Conservation (phyloP, 768 basidiomycete genomes). For the Lentinula guzmanii region DNA sequence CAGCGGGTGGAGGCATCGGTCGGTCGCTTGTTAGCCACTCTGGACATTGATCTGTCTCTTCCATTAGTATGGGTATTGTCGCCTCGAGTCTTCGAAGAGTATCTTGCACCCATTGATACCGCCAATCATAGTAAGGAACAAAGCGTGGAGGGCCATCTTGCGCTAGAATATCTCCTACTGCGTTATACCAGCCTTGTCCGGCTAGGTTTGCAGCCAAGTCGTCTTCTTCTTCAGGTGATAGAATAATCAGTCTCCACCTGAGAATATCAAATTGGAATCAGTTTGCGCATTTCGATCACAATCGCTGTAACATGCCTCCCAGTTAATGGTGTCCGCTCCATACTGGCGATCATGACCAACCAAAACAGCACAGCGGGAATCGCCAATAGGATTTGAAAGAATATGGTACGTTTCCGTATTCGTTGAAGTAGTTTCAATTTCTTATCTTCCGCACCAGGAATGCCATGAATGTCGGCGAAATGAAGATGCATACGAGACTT, state of each 20-base stretch:
- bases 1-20: slow-evolving; percentile 76
- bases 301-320: slow-evolving; percentile 52
- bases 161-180: slow-evolving; percentile 74
- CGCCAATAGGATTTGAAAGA: slow-evolving; percentile 51
- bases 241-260: slow-evolving; percentile 82
- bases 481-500: slow-evolving; percentile 45
- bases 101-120: slow-evolving; percentile 79
- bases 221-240: slow-evolving; percentile 92
- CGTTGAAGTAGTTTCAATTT: slow-evolving; percentile 39
- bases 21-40: slow-evolving; percentile 50
- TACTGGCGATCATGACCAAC: slow-evolving; percentile 63
- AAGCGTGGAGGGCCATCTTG: slow-evolving; percentile 55
- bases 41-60: slow-evolving; percentile 48
- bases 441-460: slow-evolving; percentile 48
- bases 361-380: slow-evolving; percentile 59
- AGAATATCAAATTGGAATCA: not conserved
- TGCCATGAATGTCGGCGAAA: slow-evolving; percentile 41
- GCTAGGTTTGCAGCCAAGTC: slow-evolving; percentile 77
- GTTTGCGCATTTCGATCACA: not conserved
- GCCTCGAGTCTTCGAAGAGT: slow-evolving; percentile 74
- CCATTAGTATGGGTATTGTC: slow-evolving; percentile 62
- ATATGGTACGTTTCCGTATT: slow-evolving; percentile 41
- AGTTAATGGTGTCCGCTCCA: slow-evolving; percentile 79
- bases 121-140: slow-evolving; percentile 80
- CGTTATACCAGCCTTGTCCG: slow-evolving; percentile 82